phyloP scores from a whole-genome alignment of 306 rosid genomes.

The Calophaca sinica region DNA sequence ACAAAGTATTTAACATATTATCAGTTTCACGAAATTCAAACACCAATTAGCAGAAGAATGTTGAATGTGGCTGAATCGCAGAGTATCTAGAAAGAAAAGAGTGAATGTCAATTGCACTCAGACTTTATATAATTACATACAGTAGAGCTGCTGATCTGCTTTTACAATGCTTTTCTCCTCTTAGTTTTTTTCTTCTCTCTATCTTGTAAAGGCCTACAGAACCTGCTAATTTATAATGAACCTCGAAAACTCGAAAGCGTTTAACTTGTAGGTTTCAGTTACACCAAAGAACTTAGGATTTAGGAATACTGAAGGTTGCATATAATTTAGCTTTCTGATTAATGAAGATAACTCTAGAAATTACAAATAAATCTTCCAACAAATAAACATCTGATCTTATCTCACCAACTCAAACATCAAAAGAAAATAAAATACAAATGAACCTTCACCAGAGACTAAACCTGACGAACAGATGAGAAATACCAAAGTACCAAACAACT shows the following conservation, averaged over 20 bases:
- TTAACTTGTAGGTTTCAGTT: neutral
- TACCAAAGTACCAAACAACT: neutral
- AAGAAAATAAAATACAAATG: neutral
- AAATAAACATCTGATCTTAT: slow-evolving; percentile 42
- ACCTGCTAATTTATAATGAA: slow-evolving; percentile 1
- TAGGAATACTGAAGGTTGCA: neutral
- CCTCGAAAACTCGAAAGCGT: neutral
- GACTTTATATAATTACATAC: neutral
- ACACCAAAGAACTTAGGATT: neutral
- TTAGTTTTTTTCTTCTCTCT: neutral
- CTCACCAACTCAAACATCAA: slow-evolving; percentile 43
- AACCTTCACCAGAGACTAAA: slow-evolving; percentile 37
- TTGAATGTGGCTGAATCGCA: neutral
- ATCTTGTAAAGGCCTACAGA: neutral
- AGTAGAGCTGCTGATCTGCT: neutral
- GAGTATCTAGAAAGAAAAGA: neutral
- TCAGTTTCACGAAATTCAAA: slow-evolving; percentile 3
- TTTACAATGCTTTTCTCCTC: slow-evolving; percentile 4
- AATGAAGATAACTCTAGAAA: slow-evolving; percentile 2
- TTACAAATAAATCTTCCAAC: slow-evolving; percentile 4
- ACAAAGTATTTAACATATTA: slow-evolving; percentile 42
- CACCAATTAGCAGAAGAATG: slow-evolving; percentile 3
- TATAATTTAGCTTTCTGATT: neutral
- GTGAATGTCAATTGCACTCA: neutral
- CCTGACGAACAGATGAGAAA: neutral